Base-by-base conservation (phyloP, 345 rosid genomes). In the Moricandia moricandioides region DNA sequence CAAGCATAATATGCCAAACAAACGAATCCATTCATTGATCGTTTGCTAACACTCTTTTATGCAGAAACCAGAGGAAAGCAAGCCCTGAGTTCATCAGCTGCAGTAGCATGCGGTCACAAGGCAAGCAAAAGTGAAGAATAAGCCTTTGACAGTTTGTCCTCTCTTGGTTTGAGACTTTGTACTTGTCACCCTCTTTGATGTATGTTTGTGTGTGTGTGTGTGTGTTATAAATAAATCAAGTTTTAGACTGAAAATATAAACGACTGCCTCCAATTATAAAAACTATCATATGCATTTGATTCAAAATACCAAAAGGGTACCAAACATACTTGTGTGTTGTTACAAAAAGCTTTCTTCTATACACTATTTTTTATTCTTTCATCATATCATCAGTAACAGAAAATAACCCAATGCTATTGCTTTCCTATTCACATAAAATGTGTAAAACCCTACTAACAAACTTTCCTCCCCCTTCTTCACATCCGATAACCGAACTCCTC, bases 371-470 rank as follows among this genome's bases (percentile, higher is more conserved):
- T 45, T 40, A 45, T 45, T 45, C 16, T 13, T 45, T 13, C 49
- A 30, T 52, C 8, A 6, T 67, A 61, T 54, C 65, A 43, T 18
- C 65, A 12, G 70, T 69, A 55, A 62, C 8, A 69, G 75, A 54
- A 45, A 45, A 45, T 45, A 45, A 45, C 51, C 51, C 79, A 76
- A 69, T 76, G 58, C 79, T 68, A 69, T 27, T 52, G 30, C 3
- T 43, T 75, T 61, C 58, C 70, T 76, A 76, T 76, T 69, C 75
- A 76, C 80, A 76, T 56, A 76, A 52, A 76, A 62, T 76, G 49
- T 3, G 69, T 69, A 33, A 35, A n/a, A 4, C 27, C 70, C 69
- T 62, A 45, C 17, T 12, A 76, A n/a, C 8, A 69, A 69, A 9
- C 40, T 9, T 40, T 18, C 16, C 3, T 13, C 39, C 13, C 13